Evolutionary conservation across 2,329 filamentous ascomycete genomes (phyloP).

Genomic region (Ophiostoma himal-ulmi): DNA sequence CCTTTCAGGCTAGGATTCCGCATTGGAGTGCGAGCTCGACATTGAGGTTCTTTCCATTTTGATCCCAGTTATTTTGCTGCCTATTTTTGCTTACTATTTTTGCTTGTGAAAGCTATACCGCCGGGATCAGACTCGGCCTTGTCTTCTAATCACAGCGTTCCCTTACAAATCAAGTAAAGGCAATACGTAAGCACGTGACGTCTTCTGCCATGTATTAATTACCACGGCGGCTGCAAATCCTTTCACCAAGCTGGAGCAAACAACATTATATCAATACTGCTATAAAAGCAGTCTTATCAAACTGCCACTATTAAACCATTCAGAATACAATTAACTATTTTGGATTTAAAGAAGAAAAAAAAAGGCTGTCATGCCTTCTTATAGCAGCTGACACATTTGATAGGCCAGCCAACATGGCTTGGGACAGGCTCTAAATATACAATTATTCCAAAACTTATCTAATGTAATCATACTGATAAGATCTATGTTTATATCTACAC

Average conservation of each 20-base stretch:
- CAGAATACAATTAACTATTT: not conserved
- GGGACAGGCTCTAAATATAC: not conserved
- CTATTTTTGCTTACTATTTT: constrained; percentile 7
- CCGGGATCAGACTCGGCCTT: constrained; percentile 17
- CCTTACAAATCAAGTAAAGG: not conserved
- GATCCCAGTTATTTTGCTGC: not conserved
- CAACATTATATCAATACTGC: no score
- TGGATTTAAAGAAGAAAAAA: not conserved
- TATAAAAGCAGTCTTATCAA: no score
- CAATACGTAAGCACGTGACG: not conserved
- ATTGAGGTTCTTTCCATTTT: constrained; percentile 1
- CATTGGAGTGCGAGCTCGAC: not conserved
- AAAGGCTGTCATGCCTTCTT: not conserved
- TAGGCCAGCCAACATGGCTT: not conserved
- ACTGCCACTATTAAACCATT: no score
- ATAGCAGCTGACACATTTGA: not conserved
- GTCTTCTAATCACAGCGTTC: constrained; percentile 16
- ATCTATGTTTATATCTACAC: not conserved
- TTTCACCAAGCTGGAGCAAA: not conserved
- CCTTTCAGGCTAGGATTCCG: not conserved
- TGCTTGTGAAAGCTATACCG: constrained; percentile 15
- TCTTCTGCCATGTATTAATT: not conserved
- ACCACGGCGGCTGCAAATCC: not conserved
- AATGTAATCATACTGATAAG: not conserved
- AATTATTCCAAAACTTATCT: not conserved